A percentile compares a stretch with the other conserved stretches of the same genome.
phyloP scores from a whole-genome alignment of 164 flowering plant genomes.

The Paratinospora sagittata region DNA sequence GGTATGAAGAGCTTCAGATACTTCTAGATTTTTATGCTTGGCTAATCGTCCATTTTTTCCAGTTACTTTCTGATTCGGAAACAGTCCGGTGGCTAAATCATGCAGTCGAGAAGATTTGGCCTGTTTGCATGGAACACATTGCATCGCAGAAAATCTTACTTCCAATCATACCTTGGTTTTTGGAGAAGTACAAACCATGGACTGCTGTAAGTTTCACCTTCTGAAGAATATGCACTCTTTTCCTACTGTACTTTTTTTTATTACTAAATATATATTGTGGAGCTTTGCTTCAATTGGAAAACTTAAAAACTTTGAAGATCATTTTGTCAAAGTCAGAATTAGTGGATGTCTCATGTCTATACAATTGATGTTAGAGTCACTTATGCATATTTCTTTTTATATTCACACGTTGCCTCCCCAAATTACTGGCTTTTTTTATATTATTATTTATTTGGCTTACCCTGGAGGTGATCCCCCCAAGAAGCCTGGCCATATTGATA shows the following conservation, averaged over 20 bases:
- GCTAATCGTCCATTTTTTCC: constrained; percentile 11
- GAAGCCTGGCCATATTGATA: too few species aligned
- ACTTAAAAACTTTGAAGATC: too few species aligned
- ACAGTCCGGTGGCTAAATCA: constrained; percentile 90
- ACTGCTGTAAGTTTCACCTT: constrained; percentile 62
- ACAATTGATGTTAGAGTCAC: too few species aligned
- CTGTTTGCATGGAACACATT: constrained; percentile 85
- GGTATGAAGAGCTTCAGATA: neutral
- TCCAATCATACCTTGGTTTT: constrained; percentile 93
- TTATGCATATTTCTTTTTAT: too few species aligned
- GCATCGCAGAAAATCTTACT: constrained; percentile 85
- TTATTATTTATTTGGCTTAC: too few species aligned
- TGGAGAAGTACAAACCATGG: constrained; percentile 98
- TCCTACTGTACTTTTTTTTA: neutral
- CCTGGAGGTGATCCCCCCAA: too few species aligned
- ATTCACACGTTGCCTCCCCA: too few species aligned
- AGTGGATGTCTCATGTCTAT: too few species aligned
- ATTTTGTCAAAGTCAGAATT: too few species aligned
- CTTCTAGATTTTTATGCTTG: constrained; percentile 1
- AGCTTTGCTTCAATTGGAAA: neutral
- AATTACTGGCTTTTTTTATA: too few species aligned
- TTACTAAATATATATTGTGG: neutral
- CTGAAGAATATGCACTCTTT: neutral
- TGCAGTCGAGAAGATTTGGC: constrained; percentile 91
- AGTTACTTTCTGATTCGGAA: constrained; percentile 95